These are phyloP conservation scores for Nakazawaea wickerhamii DNA, from an alignment of 805 yeast genomes.

Conservation along the genomic window DNA sequence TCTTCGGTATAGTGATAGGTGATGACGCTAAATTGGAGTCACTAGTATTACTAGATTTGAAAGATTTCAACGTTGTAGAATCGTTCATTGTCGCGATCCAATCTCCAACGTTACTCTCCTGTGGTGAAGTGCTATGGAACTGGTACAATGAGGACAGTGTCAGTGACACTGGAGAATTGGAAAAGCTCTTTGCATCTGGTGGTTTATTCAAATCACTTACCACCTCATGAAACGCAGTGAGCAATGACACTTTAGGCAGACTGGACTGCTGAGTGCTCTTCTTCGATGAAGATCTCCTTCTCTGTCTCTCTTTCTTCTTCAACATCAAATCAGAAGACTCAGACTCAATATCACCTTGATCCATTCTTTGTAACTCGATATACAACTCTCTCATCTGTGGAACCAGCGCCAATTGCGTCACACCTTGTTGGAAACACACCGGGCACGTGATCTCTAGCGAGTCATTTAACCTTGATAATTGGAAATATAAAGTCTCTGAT, in stretches of 20 bases:
- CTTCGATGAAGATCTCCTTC: constrained; percentile 15
- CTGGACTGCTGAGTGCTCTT: constrained; percentile 7
- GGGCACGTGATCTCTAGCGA: constrained; percentile 29
- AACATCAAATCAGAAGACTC: constrained; percentile 9
- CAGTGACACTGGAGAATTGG: constrained; percentile 1
- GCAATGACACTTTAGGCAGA: constrained; percentile 20
- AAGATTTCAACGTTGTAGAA: constrained; percentile 11
- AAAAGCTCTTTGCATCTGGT: neutral
- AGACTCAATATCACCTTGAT: constrained; percentile 10
- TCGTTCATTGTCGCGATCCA: constrained; percentile 20
- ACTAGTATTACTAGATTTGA: constrained; percentile 8
- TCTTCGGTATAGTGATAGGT: constrained; percentile 12
- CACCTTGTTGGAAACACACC: constrained; percentile 23
- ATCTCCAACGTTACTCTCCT: constrained; percentile 18
- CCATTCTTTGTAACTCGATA: constrained; percentile 3
- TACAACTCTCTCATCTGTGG: constrained; percentile 27
- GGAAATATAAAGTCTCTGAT: constrained; percentile 25
- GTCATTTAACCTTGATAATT: constrained; percentile 16
- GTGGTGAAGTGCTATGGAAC: constrained; percentile 9
- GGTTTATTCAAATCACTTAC: constrained; percentile 23
- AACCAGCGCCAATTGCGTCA: constrained; percentile 26
- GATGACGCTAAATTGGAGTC: constrained; percentile 6
- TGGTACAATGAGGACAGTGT: constrained; percentile 1
- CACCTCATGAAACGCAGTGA: constrained; percentile 32
- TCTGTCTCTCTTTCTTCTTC: constrained; percentile 6